Evolutionary conservation across 352 stramenopile species (phyloP).

Genomic region (Aphanomyces stellatus): DNA sequence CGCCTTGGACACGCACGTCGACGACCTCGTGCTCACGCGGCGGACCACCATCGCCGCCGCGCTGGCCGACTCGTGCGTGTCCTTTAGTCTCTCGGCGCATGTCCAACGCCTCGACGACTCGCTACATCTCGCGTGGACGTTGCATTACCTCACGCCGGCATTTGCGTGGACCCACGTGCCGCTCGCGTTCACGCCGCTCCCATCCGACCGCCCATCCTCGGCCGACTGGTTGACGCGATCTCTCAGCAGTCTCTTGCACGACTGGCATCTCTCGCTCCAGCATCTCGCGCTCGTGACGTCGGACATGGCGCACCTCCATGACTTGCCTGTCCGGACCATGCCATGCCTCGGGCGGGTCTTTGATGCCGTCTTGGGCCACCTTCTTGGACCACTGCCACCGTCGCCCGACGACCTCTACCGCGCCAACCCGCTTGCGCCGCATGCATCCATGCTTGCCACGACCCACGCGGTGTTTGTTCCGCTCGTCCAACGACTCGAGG

Average conservation of each 20-base stretch:
- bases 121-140: not conserved
- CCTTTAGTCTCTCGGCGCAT: conserved; percentile 9
- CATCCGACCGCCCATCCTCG: not conserved
- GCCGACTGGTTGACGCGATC: not conserved
- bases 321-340: not conserved
- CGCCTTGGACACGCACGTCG: not conserved
- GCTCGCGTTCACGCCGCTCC: not conserved
- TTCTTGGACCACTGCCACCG: not conserved
- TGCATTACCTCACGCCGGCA: not conserved
- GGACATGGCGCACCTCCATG: not conserved
- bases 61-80: not conserved
- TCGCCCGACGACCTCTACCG: not conserved
- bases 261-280: not conserved
- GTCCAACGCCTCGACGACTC: not conserved
- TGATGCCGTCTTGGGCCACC: not conserved
- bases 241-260: not conserved
- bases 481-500: not conserved
- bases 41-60: not conserved
- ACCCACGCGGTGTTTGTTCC: no score
- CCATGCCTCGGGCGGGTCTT: not conserved
- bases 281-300: not conserved
- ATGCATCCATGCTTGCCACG: no score
- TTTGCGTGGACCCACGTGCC: conserved; percentile 8
- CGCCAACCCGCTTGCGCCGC: not conserved
- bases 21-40: not conserved